Evolutionary conservation across 1,139 yeast species (phyloP).

Genomic region (Debaryomyces sp.): DNA sequence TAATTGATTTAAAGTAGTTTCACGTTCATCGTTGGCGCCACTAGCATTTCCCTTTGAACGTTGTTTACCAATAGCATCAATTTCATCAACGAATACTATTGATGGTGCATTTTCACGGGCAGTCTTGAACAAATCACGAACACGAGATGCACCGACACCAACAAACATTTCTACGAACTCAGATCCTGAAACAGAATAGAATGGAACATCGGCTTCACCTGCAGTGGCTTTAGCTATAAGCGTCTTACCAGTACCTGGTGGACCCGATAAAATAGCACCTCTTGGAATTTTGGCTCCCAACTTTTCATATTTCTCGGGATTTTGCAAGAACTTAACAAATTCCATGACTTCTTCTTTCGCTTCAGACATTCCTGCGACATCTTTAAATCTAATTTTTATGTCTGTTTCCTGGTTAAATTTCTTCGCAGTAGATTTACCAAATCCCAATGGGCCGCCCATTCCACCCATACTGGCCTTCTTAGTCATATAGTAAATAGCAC

Average conservation of each 20-base stretch:
- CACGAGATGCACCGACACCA: slow-evolving; percentile 99
- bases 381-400: slow-evolving; percentile 83
- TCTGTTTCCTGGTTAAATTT: slow-evolving; percentile 91
- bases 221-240: slow-evolving; percentile 98
- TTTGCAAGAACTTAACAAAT: slow-evolving; percentile 87
- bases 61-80: slow-evolving; percentile 96
- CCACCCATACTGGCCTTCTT: slow-evolving; percentile 61
- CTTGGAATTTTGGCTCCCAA: slow-evolving; percentile 97
- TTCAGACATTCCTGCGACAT: slow-evolving; percentile 97
- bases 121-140: slow-evolving; percentile 88
- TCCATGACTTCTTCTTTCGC: slow-evolving; percentile 99
- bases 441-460: slow-evolving; percentile 65
- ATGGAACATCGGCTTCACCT: slow-evolving; percentile 98
- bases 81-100: slow-evolving; percentile 93
- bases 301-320: slow-evolving; percentile 86
- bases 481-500: slow-evolving; percentile 80
- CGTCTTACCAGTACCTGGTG: slow-evolving; percentile 99
- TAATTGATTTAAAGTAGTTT: slow-evolving; percentile 91
- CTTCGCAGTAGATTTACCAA: slow-evolving; percentile 89
- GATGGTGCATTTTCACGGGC: slow-evolving; percentile 95
- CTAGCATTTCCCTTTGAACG: slow-evolving; percentile 83
- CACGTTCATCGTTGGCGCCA: slow-evolving; percentile 95
- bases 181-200: slow-evolving; percentile 94
- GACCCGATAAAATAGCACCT: slow-evolving; percentile 96
- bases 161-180: slow-evolving; percentile 99